A percentile compares a stretch with the other conserved stretches of the same genome.
phyloP scores from a whole-genome alignment of 129 eudicot genomes.

The Ambrosia trifida region DNA sequence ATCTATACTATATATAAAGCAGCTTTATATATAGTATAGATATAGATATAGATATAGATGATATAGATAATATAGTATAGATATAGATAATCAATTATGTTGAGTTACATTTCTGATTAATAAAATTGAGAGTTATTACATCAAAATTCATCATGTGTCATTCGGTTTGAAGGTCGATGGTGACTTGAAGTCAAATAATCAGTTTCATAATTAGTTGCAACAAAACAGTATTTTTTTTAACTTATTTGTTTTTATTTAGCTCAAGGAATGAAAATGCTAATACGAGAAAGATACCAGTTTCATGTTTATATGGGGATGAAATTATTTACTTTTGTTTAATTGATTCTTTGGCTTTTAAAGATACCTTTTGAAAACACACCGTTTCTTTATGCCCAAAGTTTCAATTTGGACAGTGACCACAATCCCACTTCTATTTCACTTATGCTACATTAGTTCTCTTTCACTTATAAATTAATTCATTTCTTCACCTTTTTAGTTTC shows the following conservation, averaged over 20 bases:
- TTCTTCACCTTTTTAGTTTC: neutral
- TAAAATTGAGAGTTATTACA: too few species aligned
- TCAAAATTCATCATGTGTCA: too few species aligned
- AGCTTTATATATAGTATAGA: too few species aligned
- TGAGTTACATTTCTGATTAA: too few species aligned
- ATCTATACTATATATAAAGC: too few species aligned
- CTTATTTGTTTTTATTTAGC: neutral
- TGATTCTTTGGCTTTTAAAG: conserved; percentile 33
- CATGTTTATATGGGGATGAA: conserved; percentile 12
- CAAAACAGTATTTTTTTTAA: too few species aligned
- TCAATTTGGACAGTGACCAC: conserved; percentile 43
- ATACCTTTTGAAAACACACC: conserved; percentile 30
- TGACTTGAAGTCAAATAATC: too few species aligned
- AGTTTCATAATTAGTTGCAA: too few species aligned
- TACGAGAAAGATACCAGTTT: neutral
- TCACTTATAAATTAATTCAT: conserved; percentile 15
- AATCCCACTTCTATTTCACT: conserved; percentile 34
- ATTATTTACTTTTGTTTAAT: conserved; percentile 27
- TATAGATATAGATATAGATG: too few species aligned
- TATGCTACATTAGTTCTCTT: conserved; percentile 32
- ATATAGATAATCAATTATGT: too few species aligned
- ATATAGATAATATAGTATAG: too few species aligned
- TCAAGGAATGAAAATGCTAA: neutral
- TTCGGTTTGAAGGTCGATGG: too few species aligned
- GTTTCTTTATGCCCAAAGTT: conserved; percentile 42